Conservation (phyloP, 306 rosid genomes). For the Nissolia schottii region DNA sequence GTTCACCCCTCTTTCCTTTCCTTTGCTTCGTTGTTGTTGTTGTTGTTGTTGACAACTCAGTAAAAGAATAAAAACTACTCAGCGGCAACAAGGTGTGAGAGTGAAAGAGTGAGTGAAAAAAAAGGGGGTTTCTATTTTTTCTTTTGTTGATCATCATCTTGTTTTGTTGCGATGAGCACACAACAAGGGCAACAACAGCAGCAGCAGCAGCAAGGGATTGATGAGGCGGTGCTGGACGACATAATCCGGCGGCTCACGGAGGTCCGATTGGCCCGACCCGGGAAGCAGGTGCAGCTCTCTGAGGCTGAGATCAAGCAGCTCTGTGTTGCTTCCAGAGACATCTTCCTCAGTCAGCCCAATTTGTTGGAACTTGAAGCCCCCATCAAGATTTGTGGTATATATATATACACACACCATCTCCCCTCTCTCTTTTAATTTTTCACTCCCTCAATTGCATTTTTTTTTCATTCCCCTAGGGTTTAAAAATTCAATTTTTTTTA, state of each 20-base stretch:
- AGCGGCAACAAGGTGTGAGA: not conserved
- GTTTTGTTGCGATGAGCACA: slow-evolving; percentile 42
- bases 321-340: slow-evolving; percentile 67
- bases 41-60: not conserved
- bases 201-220: slow-evolving; percentile 46
- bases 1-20: slow-evolving; percentile 18
- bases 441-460: not conserved
- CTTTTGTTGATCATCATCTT: not conserved
- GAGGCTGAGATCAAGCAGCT: slow-evolving; percentile 95
- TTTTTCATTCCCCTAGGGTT: not conserved
- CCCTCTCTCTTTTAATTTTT: not conserved
- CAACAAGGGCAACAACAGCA: slow-evolving; percentile 38
- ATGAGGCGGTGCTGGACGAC: slow-evolving; percentile 76
- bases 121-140: not conserved
- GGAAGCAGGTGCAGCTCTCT: slow-evolving; percentile 86
- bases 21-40: not conserved
- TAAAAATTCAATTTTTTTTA: not conserved
- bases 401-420: no score
- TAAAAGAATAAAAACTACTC: not conserved
- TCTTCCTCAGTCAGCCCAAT: slow-evolving; percentile 77
- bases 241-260: slow-evolving; percentile 82
- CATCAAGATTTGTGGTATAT: slow-evolving; percentile 85
- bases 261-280: slow-evolving; percentile 76
- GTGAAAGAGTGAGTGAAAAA: not conserved
- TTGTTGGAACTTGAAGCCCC: slow-evolving; percentile 97